These are phyloP conservation scores for Hibiscus trionum DNA, from an alignment of 345 rosid species.

Conservation along the genomic window DNA sequence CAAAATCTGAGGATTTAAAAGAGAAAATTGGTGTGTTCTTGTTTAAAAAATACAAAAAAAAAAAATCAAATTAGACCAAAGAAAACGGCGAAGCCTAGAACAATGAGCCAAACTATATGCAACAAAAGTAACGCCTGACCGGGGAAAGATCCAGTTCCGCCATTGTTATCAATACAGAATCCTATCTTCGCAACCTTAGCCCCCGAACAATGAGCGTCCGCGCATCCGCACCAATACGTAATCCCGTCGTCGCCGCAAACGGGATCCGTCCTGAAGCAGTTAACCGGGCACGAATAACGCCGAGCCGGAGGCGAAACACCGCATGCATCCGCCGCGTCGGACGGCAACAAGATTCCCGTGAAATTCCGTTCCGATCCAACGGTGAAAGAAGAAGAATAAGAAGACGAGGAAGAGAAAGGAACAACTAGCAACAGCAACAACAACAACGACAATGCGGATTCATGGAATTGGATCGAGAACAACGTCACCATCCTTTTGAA, in stretches of 20 bases:
- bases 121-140: slow-evolving; percentile 85
- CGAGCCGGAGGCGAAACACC: background rate
- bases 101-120: slow-evolving; percentile 86
- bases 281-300: slow-evolving; percentile 59
- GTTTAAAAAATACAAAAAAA: background rate
- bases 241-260: slow-evolving; percentile 83
- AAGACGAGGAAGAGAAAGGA: background rate
- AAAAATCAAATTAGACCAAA: slow-evolving; percentile 56
- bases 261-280: slow-evolving; percentile 81
- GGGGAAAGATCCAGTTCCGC: slow-evolving; percentile 60
- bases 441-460: background rate
- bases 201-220: slow-evolving; percentile 70
- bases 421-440: background rate
- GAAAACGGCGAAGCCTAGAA: slow-evolving; percentile 72
- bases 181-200: slow-evolving; percentile 56
- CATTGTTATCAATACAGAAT: slow-evolving; percentile 58
- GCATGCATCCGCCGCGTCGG: slow-evolving; percentile 19
- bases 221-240: slow-evolving; percentile 97
- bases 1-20: background rate
- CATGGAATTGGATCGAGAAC: background rate
- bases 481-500: background rate
- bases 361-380: background rate
- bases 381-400: background rate
- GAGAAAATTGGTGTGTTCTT: background rate
- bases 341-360: slow-evolving; percentile 24